Evolutionary conservation across 805 yeast genomes (phyloP), one percentile per base, ranked within the genome.

Genomic region (Saccharomycopsis amapae): DNA sequence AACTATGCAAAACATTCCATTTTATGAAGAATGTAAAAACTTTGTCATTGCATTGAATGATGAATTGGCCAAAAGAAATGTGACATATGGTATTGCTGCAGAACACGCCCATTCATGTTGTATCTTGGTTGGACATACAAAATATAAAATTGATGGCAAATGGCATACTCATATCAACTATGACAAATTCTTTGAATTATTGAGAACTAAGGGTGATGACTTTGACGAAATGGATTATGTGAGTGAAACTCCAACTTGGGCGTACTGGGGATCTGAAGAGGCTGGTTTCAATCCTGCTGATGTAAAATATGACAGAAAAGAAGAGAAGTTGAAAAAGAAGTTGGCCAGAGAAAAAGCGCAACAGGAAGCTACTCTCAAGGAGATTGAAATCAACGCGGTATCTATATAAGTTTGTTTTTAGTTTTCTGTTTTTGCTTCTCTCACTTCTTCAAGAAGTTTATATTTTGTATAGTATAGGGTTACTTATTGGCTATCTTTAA

Each of bases 101-200:
- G 96, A 89, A 62, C 97, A 88, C 62, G 95, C 96, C 0, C 97
- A 88, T 61, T 83, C 95, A 2, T 89, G 96, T 65, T 89, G 96
- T 67, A 82, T 89, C 17, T 68, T 88, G 53, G 76, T 89, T 55
- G 96, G 95, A 0, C 82, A 81, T 53, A 69, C 68, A 33, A 77
- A 79, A 56, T 88, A 87, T 69, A 69, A 76, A 52, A 78, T 79
- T 48, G 63, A 82, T 58, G 81, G 74, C 28, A 76, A 72, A 53
- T 88, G 97, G 97, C 73, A 77, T 61, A 88, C 97, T 1, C 96
- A 88, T 60, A 88, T 88, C 45, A 83, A 88, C 62, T 89, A 88
- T 60, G 73, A 76, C 3, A 77, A 67, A 50, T 88, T 82, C 61
- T 89, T 88, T 57, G 73, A 79, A 56, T 65, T 88, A 45, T 69